phyloP scores from a whole-genome alignment of 2,329 filamentous ascomycete species.

The Fusarium penzigii region DNA sequence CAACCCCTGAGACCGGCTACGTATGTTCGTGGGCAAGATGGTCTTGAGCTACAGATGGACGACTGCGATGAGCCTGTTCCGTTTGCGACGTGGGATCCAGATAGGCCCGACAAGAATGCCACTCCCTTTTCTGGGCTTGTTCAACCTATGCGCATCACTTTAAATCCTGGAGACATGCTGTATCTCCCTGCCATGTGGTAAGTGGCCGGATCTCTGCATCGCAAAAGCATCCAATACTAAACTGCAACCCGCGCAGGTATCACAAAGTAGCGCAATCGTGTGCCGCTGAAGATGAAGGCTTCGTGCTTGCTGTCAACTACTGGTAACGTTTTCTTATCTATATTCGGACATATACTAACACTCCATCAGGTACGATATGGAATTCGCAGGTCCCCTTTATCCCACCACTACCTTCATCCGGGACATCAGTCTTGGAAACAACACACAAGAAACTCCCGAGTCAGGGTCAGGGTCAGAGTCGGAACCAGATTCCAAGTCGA shows the following conservation, averaged over 20 bases:
- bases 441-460: background rate
- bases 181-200: slow-evolving; percentile 82
- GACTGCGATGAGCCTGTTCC: slow-evolving; percentile 50
- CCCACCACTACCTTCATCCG: slow-evolving; percentile 59
- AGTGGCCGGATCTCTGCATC: slow-evolving; percentile 21
- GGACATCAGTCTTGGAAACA: slow-evolving; percentile 30
- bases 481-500: slow-evolving; percentile 5
- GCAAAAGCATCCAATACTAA: background rate
- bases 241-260: slow-evolving; percentile 49
- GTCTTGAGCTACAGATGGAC: slow-evolving; percentile 38
- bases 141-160: slow-evolving; percentile 63
- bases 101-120: slow-evolving; percentile 48
- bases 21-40: slow-evolving; percentile 48
- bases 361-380: slow-evolving; percentile 72
- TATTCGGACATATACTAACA: background rate
- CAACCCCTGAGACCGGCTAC: slow-evolving; percentile 54
- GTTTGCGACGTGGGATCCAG: slow-evolving; percentile 76
- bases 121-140: slow-evolving; percentile 63
- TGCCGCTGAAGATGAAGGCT: slow-evolving; percentile 66
- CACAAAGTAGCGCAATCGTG: slow-evolving; percentile 79
- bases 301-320: slow-evolving; percentile 80
- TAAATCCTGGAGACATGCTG: slow-evolving; percentile 75
- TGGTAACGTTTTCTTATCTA: slow-evolving; percentile 54
- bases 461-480: background rate
- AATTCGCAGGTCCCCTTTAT: slow-evolving; percentile 70